Evolutionary conservation across 2,329 filamentous ascomycete genomes (phyloP).

Genomic region (Alternaria incomplexa): DNA sequence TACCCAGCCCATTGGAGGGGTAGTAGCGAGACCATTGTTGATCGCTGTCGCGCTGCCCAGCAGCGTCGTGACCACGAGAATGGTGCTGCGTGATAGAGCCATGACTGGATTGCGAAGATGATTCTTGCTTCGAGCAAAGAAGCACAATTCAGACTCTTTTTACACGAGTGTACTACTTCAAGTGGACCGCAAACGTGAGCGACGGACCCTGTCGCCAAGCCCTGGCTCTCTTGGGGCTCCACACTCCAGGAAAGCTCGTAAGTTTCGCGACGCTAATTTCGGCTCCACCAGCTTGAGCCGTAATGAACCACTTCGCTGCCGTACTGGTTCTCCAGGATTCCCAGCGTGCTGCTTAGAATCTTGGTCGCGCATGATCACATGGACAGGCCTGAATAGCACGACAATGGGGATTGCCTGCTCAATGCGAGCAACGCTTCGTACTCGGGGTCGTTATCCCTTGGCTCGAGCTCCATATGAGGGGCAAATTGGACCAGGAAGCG

Average conservation of each 20-base stretch:
- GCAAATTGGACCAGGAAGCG: slow-evolving; percentile 34
- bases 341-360: background rate
- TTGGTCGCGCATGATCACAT: background rate
- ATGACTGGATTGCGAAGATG: slow-evolving; percentile 3
- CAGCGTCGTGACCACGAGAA: slow-evolving; percentile 17
- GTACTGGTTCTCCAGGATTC: background rate
- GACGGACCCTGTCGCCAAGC: background rate
- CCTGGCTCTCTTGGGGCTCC: slow-evolving; percentile 6
- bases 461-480: slow-evolving; percentile 34
- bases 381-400: slow-evolving; percentile 27
- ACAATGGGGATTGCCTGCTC: slow-evolving; percentile 31
- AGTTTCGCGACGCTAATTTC: slow-evolving; percentile 29
- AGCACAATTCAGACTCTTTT: background rate
- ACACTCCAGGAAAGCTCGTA: slow-evolving; percentile 12
- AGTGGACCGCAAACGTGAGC: background rate
- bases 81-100: slow-evolving; percentile 12
- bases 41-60: slow-evolving; percentile 24
- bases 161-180: background rate
- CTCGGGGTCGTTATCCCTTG: slow-evolving; percentile 32
- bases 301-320: background rate
- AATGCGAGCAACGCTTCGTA: slow-evolving; percentile 31
- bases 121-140: background rate
- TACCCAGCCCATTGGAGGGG: slow-evolving; percentile 34
- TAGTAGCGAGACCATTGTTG: slow-evolving; percentile 31
- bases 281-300: background rate